Percentiles rank a stretch among this genome's conserved stretches.
Conservation (phyloP, 1,284 basidiomycete species). For the Cutaneotrichosporon cutaneum region DNA sequence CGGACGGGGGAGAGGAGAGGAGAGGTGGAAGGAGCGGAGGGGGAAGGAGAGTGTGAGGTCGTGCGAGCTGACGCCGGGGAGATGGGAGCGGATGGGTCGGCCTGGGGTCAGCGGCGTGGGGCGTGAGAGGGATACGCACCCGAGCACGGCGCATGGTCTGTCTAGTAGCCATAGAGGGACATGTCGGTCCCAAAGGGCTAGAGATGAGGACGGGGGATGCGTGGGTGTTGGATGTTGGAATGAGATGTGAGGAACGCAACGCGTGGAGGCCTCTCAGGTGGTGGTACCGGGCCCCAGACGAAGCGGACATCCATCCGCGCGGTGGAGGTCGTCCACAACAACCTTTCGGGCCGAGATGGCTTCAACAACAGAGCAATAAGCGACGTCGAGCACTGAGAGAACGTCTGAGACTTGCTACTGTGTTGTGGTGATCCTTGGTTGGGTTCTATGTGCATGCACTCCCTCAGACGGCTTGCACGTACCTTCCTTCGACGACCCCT, state of each 20-base stretch:
- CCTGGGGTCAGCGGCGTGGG: background rate
- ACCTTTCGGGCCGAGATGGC: too few species aligned
- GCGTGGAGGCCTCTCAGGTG: too few species aligned
- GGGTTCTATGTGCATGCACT: too few species aligned
- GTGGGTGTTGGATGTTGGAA: background rate
- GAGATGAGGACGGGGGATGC: background rate
- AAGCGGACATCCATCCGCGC: background rate
- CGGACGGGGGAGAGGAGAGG: too few species aligned
- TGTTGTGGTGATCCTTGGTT: too few species aligned
- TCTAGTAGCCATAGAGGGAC: background rate
- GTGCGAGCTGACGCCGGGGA: background rate
- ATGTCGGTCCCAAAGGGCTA: background rate
- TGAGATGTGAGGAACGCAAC: background rate
- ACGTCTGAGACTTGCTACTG: too few species aligned
- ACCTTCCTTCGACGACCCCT: too few species aligned
- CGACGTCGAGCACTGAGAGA: too few species aligned
- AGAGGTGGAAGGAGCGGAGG: background rate
- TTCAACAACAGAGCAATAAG: too few species aligned
- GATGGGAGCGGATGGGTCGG: background rate
- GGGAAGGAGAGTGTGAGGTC: conserved; percentile 2
- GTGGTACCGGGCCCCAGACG: background rate
- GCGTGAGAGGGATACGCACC: background rate
- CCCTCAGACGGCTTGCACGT: too few species aligned
- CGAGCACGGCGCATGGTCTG: conserved; percentile 9
- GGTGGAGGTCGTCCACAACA: conserved; percentile 4